Percentiles rank a stretch among this genome's conserved stretches.
phyloP scores from a whole-genome alignment of 345 rosid genomes.

The Eutrema heterophyllum region DNA sequence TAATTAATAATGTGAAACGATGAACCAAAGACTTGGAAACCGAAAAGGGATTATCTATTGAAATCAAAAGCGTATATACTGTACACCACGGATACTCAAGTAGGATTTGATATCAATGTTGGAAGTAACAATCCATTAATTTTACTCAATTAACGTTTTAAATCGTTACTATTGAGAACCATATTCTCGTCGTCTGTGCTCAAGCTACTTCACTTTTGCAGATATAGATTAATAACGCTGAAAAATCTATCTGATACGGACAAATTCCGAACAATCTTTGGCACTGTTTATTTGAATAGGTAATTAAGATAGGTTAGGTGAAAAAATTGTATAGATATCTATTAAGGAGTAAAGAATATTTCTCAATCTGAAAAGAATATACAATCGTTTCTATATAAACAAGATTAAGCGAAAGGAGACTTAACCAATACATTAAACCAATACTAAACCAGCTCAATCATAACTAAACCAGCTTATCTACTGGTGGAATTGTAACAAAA shows the following conservation, averaged over 20 bases:
- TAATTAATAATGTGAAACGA: conserved; percentile 21
- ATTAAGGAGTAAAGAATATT: too few relatives aligned
- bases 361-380: too few relatives aligned
- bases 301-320: too few relatives aligned
- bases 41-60: conserved; percentile 15
- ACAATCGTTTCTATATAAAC: too few relatives aligned
- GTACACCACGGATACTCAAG: neutral
- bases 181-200: conserved; percentile 3
- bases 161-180: conserved; percentile 4
- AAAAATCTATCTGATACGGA: neutral
- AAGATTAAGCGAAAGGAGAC: too few relatives aligned
- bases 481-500: too few relatives aligned
- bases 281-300: too few relatives aligned
- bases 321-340: too few relatives aligned
- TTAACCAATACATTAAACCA: too few relatives aligned
- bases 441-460: too few relatives aligned
- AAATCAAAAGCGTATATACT: neutral
- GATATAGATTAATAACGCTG: neutral
- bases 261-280: too few relatives aligned
- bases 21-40: conserved; percentile 31
- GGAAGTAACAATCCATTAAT: conserved; percentile 21
- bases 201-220: conserved; percentile 4
- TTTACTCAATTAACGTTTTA: neutral
- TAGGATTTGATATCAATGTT: conserved; percentile 34
- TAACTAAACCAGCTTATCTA: too few relatives aligned